Base-by-base conservation (phyloP, 441 rosid genomes). In the Viola pubescens region DNA sequence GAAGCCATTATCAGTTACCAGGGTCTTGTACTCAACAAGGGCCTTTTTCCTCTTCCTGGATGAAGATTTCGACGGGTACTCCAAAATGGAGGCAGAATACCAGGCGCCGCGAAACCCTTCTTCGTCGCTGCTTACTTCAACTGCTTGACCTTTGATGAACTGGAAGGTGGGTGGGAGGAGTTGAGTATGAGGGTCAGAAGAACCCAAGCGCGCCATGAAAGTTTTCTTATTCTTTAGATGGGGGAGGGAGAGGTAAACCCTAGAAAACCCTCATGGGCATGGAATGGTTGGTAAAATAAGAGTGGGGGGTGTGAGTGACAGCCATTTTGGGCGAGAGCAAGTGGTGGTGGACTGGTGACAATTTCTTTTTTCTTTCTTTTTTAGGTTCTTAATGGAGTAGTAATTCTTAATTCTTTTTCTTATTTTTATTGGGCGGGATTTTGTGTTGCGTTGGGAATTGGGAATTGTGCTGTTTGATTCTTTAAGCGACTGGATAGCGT, bases 21-120 rank as follows among this genome's bases (percentile, higher is more conserved):
- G 60, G 11, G 69, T 63, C 55, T 65, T 69, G 80, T 86, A 91
- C 71, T 83, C 68, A 49, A 86, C 79, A 48, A 70, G n/a, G 69
- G 66, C 70, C 42, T 66, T 76, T 11, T 48, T 39, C 26, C 73
- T 60, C 53, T 70, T 71, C 37, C 62, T 79, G 2, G 75, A 45
- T 47, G 70, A 26, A 11, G 60, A 48, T 54, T 46, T 61, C 9
- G 43, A n/a, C 6, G 72, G 64, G 37, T 47, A 44, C 7, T 67
- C 71, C 54, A 78, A 10, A 55, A 91, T 68, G 42, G 69, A 69
- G 43, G 86, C 95, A 4, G 59, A n/a, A 68, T 61, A 91, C 90
- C 88, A 91, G 3, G 92, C 83, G 19, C 90, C 96, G 6, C 77
- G 79, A 37, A 86, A 88, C 4, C 86, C 96, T 40, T 76, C 62